Conservation (phyloP, 148 eudicot genomes). For the Rhododendron henanense region DNA sequence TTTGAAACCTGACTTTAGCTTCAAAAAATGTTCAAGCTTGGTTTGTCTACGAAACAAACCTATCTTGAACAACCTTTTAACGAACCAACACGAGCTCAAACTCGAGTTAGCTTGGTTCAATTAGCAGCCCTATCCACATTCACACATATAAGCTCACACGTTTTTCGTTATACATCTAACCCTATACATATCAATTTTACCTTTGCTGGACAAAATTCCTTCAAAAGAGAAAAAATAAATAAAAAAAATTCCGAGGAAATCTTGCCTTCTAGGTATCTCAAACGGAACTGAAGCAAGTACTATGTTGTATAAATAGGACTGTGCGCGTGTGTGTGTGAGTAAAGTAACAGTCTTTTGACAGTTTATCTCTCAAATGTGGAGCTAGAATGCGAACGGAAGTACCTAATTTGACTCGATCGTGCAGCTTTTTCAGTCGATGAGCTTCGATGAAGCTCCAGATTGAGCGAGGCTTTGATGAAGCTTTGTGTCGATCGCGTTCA, state of each 20-base stretch:
- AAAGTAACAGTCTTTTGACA: not conserved
- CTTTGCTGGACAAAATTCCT: not conserved
- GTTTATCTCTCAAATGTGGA: not conserved
- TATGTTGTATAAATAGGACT: not conserved
- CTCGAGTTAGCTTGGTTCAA: not conserved
- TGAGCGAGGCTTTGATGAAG: not conserved
- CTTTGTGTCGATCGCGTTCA: not conserved
- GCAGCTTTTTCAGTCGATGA: not conserved
- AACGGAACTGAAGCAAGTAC: not conserved
- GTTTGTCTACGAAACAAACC: not conserved
- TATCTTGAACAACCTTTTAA: not conserved
- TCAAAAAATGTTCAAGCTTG: not conserved
- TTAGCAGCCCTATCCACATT: not conserved
- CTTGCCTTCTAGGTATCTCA: not conserved
- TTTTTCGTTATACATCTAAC: not conserved
- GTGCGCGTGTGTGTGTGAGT: not conserved
- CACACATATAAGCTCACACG: not conserved
- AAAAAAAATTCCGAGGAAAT: not conserved
- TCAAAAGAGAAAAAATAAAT: not conserved
- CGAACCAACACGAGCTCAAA: not conserved
- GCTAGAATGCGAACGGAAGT: not conserved
- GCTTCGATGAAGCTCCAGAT: not conserved
- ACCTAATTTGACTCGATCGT: conserved; percentile 2
- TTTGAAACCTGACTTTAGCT: not conserved
- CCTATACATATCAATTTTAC: not conserved